A percentile compares a stretch with the other conserved stretches of the same genome.
Evolutionary conservation across 208 protist species (phyloP).

Genomic region (Polymyxa betae): DNA sequence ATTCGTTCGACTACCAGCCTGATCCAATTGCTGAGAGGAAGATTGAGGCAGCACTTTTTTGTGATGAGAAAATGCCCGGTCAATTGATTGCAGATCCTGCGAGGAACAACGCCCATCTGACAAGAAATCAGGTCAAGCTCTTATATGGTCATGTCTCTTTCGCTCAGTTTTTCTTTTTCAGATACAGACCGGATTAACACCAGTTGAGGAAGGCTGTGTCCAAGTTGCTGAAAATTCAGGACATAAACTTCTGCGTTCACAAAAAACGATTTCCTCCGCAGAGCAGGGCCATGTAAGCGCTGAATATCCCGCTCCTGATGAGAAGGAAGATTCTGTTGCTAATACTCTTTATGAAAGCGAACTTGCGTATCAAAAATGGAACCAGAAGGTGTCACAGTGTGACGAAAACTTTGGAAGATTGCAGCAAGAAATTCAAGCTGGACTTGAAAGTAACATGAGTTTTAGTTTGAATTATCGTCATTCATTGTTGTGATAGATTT

Average conservation of each 20-base stretch:
- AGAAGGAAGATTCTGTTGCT: too few species aligned
- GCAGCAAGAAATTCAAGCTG: neutral
- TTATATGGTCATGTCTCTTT: neutral
- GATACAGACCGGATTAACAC: neutral
- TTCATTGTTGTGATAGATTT: neutral
- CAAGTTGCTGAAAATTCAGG: too few species aligned
- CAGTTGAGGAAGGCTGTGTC: neutral
- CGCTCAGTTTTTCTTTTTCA: neutral
- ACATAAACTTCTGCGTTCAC: too few species aligned
- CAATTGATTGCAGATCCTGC: neutral
- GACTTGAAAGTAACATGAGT: neutral
- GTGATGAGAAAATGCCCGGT: neutral
- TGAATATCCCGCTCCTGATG: too few species aligned
- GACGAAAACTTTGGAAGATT: neutral
- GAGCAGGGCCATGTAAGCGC: too few species aligned
- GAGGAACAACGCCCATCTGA: neutral
- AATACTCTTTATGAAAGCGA: too few species aligned
- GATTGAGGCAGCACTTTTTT: neutral
- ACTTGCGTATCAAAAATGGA: too few species aligned
- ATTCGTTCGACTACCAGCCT: neutral
- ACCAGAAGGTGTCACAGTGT: neutral
- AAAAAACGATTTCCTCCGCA: too few species aligned
- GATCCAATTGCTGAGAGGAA: neutral
- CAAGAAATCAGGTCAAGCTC: neutral
- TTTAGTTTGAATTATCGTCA: too few species aligned